Base-by-base conservation (phyloP, 2,329 filamentous ascomycete species). In the Simplicillium aogashimaense region DNA sequence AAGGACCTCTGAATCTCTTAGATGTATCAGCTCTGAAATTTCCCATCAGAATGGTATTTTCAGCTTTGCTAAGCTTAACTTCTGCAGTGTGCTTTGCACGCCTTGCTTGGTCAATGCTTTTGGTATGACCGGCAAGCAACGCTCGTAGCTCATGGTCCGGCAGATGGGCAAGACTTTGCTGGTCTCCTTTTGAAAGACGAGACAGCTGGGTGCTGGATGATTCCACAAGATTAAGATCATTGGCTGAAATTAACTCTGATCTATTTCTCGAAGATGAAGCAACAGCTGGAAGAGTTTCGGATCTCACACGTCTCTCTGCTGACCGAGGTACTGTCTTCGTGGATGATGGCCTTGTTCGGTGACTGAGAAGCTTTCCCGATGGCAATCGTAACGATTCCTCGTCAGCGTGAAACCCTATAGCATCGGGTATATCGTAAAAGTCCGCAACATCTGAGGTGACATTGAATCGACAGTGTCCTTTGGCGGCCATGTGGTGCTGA, bases 401-500 rank as follows among this genome's bases (percentile, higher is more conserved):
- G 33, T 45, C 38, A 32, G 40, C 40, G 15, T 42, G 38, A n/a
- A 43, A 44, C 14, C 20, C 29, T 16, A n/a, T 28, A 47, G 34
- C 40, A 25, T 25, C 20, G 39, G 37, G 42, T 29, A 40, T 48
- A 35, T 41, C 53, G 41, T 65, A 69, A 38, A 70, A 68, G 3
- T 67, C 62, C 17, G 52, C 47, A 11, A 58, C 60, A 31, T 70
- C 63, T 1, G 57, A 54, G n/a, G 52, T 39, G 0, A 66, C 49
- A n/a, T 68, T 55, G 30, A 72, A 59, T 4, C 54, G 61, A 46
- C 69, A 74, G 43, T 74, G 70, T 0, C 66, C 61, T 32, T 70
- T 74, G 7, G 57, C 61, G 1, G 54, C 43, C 70, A 74, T 75
- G 44, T 74, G 73, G 25, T 72, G 68, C 38, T 70, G 68, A 0